phyloP scores from a whole-genome alignment of 305 asterid species.

The Solanum chacoense region DNA sequence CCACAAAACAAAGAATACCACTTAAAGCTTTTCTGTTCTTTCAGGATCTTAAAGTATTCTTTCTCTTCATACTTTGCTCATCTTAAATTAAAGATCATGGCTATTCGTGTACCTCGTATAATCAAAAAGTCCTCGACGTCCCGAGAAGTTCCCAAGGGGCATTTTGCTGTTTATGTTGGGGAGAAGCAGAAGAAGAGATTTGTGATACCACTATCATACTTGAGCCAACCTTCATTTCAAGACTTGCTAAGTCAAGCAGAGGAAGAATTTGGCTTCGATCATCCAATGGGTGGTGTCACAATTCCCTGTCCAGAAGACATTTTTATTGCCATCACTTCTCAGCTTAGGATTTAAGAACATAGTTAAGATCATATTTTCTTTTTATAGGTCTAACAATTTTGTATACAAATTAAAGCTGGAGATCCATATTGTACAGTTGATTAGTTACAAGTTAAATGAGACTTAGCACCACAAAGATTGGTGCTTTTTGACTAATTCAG shows the following conservation, averaged over 20 bases:
- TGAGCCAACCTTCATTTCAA: conserved; percentile 23
- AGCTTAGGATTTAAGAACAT: conserved; percentile 19
- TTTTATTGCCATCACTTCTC: conserved; percentile 56
- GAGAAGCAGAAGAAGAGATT: background rate
- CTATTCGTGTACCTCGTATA: background rate
- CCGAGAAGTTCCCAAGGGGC: background rate
- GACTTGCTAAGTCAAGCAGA: conserved; percentile 13
- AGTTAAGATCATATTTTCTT: background rate
- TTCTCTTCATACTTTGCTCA: background rate
- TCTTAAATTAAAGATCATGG: background rate
- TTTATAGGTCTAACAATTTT: background rate
- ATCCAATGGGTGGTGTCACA: conserved; percentile 1
- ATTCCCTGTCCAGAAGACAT: conserved; percentile 62
- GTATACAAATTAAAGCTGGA: background rate
- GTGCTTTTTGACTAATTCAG: background rate
- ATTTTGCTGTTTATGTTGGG: background rate
- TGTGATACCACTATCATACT: conserved; percentile 4
- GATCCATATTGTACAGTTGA: background rate
- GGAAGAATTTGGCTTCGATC: conserved; percentile 7
- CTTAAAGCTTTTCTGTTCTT: background rate
- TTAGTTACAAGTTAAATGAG: background rate
- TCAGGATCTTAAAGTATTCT: background rate
- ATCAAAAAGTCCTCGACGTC: background rate
- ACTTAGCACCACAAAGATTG: background rate
- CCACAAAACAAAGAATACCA: background rate